Evolutionary conservation across 2,329 filamentous ascomycete species (phyloP).

Genomic region (Ceratocystis huliohia): DNA sequence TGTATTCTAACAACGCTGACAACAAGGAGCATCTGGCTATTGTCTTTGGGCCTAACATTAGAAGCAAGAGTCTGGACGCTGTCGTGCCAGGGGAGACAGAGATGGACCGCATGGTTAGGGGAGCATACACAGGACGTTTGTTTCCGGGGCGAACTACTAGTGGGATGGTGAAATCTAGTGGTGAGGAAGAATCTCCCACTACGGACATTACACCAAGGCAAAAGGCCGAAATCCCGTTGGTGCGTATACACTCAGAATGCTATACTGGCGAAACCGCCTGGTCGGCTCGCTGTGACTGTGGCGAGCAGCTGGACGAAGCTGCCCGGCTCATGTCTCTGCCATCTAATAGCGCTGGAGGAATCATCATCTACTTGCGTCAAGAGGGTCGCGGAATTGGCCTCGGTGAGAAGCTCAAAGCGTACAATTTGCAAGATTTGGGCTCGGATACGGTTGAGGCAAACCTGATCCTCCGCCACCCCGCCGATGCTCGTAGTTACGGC

Average conservation of each 20-base stretch:
- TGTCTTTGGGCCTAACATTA: conserved; percentile 80
- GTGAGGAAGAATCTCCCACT: neutral
- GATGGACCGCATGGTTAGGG: conserved; percentile 82
- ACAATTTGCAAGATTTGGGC: conserved; percentile 91
- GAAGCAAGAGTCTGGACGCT: conserved; percentile 59
- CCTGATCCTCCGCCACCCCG: conserved; percentile 75
- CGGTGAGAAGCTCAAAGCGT: conserved; percentile 91
- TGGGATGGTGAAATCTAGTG: conserved; percentile 36
- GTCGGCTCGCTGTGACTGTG: conserved; percentile 95
- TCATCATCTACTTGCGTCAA: conserved; percentile 90
- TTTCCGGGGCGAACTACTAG: conserved; percentile 75
- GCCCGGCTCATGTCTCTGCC: conserved; percentile 80
- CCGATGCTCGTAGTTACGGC: conserved; percentile 88
- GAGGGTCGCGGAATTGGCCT: conserved; percentile 93
- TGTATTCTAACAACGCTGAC: conserved; percentile 87
- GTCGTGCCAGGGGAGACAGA: conserved; percentile 66
- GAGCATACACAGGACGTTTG: conserved; percentile 79
- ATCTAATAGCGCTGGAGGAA: conserved; percentile 53
- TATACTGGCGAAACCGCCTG: conserved; percentile 98
- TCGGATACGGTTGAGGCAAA: conserved; percentile 98
- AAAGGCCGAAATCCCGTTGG: conserved; percentile 44
- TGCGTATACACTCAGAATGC: conserved; percentile 94
- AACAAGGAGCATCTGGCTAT: conserved; percentile 95
- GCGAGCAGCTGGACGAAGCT: conserved; percentile 93
- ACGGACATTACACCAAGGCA: neutral